Evolutionary conservation across 768 basidiomycete genomes (phyloP), one percentile per base, ranked within the genome.

Genomic region (Pleurotus ostreatus): DNA sequence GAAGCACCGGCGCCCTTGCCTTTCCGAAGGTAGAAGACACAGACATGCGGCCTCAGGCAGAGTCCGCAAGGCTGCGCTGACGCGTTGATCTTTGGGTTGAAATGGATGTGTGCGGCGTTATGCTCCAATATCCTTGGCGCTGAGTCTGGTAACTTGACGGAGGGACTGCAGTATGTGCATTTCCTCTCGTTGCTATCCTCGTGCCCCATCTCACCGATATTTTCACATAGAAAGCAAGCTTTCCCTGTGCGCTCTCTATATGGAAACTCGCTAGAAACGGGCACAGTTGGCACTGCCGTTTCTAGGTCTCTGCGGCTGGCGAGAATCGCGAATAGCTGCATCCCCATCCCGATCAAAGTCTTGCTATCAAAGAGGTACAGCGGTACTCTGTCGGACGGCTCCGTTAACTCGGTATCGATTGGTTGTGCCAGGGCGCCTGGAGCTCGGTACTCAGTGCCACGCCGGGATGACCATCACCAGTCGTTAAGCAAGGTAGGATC

Each of bases 321-420:
- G 4, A 38, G 61, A n/a, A 68, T 59, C 15, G 63, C 54, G 12
- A 66, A 57, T 7, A 68, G 46, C 43, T 59, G 62, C 4, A 62
- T 62, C 9, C 60, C 54, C 1, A 70, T 47, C 4, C 60, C 56
- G 0, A 65, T 58, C 1, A 69, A 55, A n/a, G 63, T 55, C 3
- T 53, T 25, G 9, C 64, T 67, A n/a, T 65, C 57, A 23, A 70
- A 61, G 1, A 70, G 62, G 55, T 63, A 70, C 22, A 59, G 65
- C 0, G 62, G 59, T 5, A 58, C 48, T 1, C 52, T 44, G 4
- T 38, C 16, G 18, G 55, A 39, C 1, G 25, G 49, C 6, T 37
- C 61, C 8, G 60, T 63, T 4, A 62, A 46, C 3, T 55, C 22
- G 6, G 70, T 70, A 54, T 71, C 63, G 0, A 72, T 26, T 2